Evolutionary conservation across 768 basidiomycete genomes (phyloP), one percentile per base, ranked within the genome.

Genomic region (Kwoniella pini): DNA sequence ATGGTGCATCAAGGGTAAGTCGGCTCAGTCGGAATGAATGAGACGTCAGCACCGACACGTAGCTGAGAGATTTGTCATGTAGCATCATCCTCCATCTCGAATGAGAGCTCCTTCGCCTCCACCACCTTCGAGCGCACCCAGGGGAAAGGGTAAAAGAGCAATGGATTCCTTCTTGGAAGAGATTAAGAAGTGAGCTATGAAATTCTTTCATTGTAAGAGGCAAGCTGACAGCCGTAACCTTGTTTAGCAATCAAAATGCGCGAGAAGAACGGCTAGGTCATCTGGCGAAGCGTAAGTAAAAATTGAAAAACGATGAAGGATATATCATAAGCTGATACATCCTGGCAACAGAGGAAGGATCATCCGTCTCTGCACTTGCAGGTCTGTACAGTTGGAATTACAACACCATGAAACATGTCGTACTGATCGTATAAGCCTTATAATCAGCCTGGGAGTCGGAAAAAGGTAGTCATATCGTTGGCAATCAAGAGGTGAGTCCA

Each of bases 91-190:
- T 6, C 49, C 21, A 15, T 48, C 40, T 22, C 52, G 54, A 26
- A 43, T 50, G 2, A 64, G 44, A 84, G 82, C 83, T 0, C 83
- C 84, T n/a, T 87, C 89, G 22, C 85, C 57, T 9, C 48, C 48
- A 11, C 57, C 87, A 3, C 81, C 84, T 0, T 69, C 81, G 13
- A 60, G 76, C 22, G 74, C 71, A 59, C 80, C 77, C 4, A 84
- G 86, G 0, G 87, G 90, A 0, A 96, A 91, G 76, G 96, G 96
- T 2, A 96, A 91, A 76, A 85, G 95, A 51, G 91, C 90, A 0
- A 98, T 98, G 91, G 94, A 97, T 78, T 80, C 87, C 1, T 99
- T 98, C 76, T 81, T 99, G 51, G 93, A 96, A 70, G 93, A 99
- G 80, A 91, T 99, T 60, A 98, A 98, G 80, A 85, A 85, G 95